Conservation (phyloP, 352 stramenopile species). For the Saprolegnia diclina region DNA sequence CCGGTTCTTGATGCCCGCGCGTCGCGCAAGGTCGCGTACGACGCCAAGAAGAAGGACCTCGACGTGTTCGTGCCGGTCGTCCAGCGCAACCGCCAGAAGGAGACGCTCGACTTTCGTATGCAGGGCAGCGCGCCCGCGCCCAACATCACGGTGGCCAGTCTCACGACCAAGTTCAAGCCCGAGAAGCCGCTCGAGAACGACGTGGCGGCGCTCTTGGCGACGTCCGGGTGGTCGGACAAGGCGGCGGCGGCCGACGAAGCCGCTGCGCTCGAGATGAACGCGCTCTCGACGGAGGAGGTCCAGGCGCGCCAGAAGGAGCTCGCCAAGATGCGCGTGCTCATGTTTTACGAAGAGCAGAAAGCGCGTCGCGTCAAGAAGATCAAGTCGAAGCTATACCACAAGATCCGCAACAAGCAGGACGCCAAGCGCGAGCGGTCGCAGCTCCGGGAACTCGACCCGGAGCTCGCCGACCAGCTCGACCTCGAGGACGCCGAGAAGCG, state of each 20-base stretch:
- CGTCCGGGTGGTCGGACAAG: constrained; percentile 54
- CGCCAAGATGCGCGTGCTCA: constrained; percentile 92
- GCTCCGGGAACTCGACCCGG: constrained; percentile 68
- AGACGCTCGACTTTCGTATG: constrained; percentile 92
- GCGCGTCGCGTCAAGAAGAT: constrained; percentile 98
- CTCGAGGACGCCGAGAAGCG: constrained; percentile 86
- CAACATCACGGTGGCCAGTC: constrained; percentile 70
- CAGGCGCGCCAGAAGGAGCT: constrained; percentile 87
- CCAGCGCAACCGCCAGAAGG: constrained; percentile 88
- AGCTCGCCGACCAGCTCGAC: constrained; percentile 64
- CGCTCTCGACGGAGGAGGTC: constrained; percentile 73
- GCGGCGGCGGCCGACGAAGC: constrained; percentile 53
- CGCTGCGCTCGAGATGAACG: constrained; percentile 65
- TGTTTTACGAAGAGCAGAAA: constrained; percentile 99
- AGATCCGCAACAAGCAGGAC: constrained; percentile 93
- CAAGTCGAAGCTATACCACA: constrained; percentile 98
- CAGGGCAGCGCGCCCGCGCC: constrained; percentile 67
- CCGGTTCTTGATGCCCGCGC: constrained; percentile 81
- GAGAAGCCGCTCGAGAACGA: constrained; percentile 87
- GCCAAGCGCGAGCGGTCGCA: constrained; percentile 83
- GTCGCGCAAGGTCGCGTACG: constrained; percentile 86
- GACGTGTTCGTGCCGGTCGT: constrained; percentile 87
- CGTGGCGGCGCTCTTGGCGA: constrained; percentile 58
- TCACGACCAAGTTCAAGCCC: constrained; percentile 91
- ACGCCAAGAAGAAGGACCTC: constrained; percentile 83